Percentiles rank a stretch among this genome's conserved stretches.
phyloP scores from a whole-genome alignment of 257 asterid genomes.

The Striga asiatica region DNA sequence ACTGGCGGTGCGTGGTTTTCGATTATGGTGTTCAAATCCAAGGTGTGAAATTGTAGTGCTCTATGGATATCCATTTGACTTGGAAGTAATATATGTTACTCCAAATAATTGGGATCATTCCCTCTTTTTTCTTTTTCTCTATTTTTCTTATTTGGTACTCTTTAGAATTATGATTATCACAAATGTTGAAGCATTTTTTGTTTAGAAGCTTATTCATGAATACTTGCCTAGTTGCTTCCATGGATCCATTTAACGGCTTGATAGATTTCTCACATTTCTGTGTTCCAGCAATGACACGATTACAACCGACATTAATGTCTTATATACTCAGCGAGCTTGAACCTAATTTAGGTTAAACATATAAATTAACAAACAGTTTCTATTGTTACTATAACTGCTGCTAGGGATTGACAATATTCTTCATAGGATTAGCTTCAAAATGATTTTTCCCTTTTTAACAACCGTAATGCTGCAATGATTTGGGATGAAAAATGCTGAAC shows the following conservation, averaged over 20 bases:
- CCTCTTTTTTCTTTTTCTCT: not conserved
- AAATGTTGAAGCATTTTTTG: not conserved
- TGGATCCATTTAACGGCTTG: no score
- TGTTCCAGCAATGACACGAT: no score
- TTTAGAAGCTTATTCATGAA: no score
- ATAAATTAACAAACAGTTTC: no score
- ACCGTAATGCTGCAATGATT: not conserved
- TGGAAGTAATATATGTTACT: slow-evolving; percentile 1
- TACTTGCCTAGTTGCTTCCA: no score
- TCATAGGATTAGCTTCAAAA: not conserved
- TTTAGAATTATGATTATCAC: no score
- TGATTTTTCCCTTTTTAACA: not conserved
- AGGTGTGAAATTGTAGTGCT: slow-evolving; percentile 2
- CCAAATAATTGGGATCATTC: slow-evolving; percentile 6
- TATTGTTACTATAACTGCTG: no score
- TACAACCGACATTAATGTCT: no score
- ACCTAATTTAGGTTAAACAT: no score
- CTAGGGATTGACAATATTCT: not conserved
- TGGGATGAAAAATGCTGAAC: not conserved
- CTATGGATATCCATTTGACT: slow-evolving; percentile 20
- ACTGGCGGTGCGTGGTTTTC: no score
- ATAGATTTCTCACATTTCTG: no score
- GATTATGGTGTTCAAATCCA: slow-evolving; percentile 9
- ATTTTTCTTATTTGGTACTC: not conserved
- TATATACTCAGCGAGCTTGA: no score